phyloP scores from a whole-genome alignment of 345 rosid species.

The Salix koriyanagi region DNA sequence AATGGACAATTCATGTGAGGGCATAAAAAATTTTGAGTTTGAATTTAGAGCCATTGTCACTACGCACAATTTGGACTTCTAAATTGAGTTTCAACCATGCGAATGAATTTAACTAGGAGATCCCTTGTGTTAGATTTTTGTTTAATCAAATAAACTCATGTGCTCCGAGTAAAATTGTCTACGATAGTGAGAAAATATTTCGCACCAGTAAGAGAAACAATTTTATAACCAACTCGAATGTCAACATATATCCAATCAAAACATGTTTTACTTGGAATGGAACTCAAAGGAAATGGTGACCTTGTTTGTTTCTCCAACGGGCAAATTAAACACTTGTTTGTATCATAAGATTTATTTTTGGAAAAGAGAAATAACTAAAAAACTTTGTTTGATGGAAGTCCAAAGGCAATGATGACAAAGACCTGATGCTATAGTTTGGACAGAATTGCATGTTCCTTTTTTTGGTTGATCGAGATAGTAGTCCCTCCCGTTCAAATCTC shows the following conservation, averaged over 20 bases:
- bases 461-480: too few species aligned
- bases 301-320: background rate
- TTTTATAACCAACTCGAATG: background rate
- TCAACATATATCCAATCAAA: slow-evolving; percentile 8
- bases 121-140: background rate
- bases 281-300: too few species aligned
- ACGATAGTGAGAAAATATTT: slow-evolving; percentile 6
- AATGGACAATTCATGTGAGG: background rate
- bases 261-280: background rate
- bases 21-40: background rate
- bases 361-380: too few species aligned
- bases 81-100: background rate
- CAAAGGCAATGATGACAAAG: too few species aligned
- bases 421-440: too few species aligned
- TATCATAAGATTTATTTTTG: too few species aligned
- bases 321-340: background rate
- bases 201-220: background rate
- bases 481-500: too few species aligned
- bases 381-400: too few species aligned
- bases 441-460: too few species aligned
- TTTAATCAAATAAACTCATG: background rate
- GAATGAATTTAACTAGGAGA: background rate
- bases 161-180: background rate
- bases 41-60: background rate
- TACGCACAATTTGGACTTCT: background rate